Conservation (phyloP, 2,329 filamentous ascomycete species). For the Clarireedia monteithiana region DNA sequence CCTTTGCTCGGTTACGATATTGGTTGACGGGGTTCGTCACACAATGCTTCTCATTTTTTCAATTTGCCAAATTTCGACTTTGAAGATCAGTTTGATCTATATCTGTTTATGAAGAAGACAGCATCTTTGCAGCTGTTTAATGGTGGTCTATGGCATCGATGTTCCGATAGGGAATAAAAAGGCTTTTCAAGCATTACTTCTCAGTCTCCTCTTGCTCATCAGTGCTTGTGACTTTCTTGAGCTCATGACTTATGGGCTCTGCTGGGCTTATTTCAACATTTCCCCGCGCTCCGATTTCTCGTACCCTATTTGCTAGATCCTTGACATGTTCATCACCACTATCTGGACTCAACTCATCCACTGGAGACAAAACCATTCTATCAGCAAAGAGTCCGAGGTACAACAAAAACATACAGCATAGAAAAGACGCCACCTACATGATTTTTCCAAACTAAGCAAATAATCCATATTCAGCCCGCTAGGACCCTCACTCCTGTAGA, state of each 20-base stretch:
- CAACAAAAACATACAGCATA: not conserved
- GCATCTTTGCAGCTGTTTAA: constrained; percentile 21
- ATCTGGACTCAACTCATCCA: constrained; percentile 64
- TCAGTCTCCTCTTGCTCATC: constrained; percentile 55
- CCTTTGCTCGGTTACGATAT: constrained; percentile 24
- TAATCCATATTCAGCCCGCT: constrained; percentile 91
- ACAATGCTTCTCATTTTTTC: constrained; percentile 18
- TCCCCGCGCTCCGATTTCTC: constrained; percentile 45
- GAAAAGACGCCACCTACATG: constrained; percentile 30
- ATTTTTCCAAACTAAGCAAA: constrained; percentile 69
- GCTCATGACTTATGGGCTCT: constrained; percentile 27
- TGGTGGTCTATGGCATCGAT: constrained; percentile 23
- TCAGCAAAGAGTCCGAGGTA: not conserved
- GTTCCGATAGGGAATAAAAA: constrained; percentile 20
- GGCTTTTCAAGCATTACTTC: constrained; percentile 28
- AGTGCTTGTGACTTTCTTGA: constrained; percentile 40
- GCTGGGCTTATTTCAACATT: constrained; percentile 12
- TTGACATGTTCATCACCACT: constrained; percentile 79
- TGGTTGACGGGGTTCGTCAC: constrained; percentile 11
- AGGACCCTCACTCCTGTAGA: constrained; percentile 66
- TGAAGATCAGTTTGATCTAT: constrained; percentile 26
- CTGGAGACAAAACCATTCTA: not conserved
- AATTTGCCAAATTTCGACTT: constrained; percentile 21
- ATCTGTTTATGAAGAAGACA: constrained; percentile 20
- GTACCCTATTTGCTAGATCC: constrained; percentile 69